A percentile compares a stretch with the other conserved stretches of the same genome.
Evolutionary conservation across 2,329 filamentous ascomycete genomes (phyloP).

Genomic region (Ophiostoma ips): DNA sequence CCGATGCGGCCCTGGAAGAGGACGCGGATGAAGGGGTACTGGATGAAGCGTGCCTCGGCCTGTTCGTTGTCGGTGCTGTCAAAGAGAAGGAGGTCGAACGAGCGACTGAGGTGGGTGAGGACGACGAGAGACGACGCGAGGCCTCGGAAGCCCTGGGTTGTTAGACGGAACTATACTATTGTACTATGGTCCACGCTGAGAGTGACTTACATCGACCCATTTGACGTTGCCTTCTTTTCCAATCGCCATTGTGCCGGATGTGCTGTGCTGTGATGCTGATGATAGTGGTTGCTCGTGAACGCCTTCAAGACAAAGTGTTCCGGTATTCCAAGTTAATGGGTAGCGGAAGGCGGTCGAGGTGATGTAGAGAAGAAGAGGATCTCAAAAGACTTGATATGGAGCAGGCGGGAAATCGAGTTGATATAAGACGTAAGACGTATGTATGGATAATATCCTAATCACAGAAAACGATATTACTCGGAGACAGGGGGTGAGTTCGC

Average conservation of each 20-base stretch:
- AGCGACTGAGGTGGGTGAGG: conserved; percentile 37
- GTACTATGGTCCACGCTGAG: neutral
- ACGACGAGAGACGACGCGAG: conserved; percentile 40
- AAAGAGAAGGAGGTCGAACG: conserved; percentile 26
- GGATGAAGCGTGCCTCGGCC: conserved; percentile 33
- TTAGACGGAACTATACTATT: conserved; percentile 3
- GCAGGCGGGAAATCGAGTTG: neutral
- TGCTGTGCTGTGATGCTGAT: no score
- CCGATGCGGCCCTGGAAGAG: conserved; percentile 47
- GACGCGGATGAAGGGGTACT: conserved; percentile 45
- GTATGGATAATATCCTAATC: no score
- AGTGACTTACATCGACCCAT: conserved; percentile 43
- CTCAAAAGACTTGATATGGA: neutral
- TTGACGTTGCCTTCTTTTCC: conserved; percentile 38
- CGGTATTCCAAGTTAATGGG: conserved; percentile 1
- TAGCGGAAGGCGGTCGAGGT: neutral
- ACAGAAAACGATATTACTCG: no score
- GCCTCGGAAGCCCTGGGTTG: conserved; percentile 37
- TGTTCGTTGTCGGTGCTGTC: conserved; percentile 25
- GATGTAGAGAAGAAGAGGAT: neutral
- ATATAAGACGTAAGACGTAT: neutral
- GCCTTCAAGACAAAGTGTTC: neutral
- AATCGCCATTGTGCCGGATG: conserved; percentile 26
- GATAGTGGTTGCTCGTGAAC: neutral
- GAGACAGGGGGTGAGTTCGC: no score